A percentile compares a stretch with the other conserved stretches of the same genome.
These are phyloP conservation scores for Bipolaris sorokiniana DNA, from an alignment of 2,329 filamentous ascomycete genomes.

Conservation along the genomic window DNA sequence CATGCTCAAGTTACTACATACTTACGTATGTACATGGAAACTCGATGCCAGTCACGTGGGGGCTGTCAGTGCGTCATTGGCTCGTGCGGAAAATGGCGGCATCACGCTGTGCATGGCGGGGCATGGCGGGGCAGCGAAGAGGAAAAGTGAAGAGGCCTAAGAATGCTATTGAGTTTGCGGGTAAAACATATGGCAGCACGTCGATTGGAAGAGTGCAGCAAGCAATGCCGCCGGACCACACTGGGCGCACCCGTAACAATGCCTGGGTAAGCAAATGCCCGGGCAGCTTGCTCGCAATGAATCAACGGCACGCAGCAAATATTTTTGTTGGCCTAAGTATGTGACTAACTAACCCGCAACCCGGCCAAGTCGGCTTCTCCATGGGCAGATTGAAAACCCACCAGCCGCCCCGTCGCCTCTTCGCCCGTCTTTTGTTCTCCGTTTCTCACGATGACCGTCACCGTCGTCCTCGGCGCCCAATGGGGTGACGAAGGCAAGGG, in stretches of 20 bases:
- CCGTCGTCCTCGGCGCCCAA: constrained; percentile 65
- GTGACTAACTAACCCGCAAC: constrained; percentile 14
- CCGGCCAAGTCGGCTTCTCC: constrained; percentile 22
- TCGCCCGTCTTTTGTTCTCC: constrained; percentile 15
- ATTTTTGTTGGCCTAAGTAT: constrained; percentile 26
- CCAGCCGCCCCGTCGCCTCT: constrained; percentile 23
- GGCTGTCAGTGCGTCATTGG: constrained; percentile 19
- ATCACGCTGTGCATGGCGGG: constrained; percentile 17
- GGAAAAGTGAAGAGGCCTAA: neutral
- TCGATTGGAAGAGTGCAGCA: neutral
- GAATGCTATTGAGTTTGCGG: neutral
- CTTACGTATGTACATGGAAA: too few relatives aligned
- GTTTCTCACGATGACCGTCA: constrained; percentile 54
- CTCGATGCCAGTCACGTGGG: too few relatives aligned
- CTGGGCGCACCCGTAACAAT: neutral
- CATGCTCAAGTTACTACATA: too few relatives aligned
- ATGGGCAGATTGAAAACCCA: constrained; percentile 28
- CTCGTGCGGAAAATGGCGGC: constrained; percentile 21
- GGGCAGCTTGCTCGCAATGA: constrained; percentile 4
- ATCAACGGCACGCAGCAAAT: constrained; percentile 24
- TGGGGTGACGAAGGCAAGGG: constrained; percentile 67
- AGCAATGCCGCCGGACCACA: neutral
- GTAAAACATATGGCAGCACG: neutral
- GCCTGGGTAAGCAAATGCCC: neutral
- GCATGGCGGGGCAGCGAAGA: constrained; percentile 23